Evolutionary conservation across 129 eudicot genomes (phyloP).

Genomic region (Logfia minima): DNA sequence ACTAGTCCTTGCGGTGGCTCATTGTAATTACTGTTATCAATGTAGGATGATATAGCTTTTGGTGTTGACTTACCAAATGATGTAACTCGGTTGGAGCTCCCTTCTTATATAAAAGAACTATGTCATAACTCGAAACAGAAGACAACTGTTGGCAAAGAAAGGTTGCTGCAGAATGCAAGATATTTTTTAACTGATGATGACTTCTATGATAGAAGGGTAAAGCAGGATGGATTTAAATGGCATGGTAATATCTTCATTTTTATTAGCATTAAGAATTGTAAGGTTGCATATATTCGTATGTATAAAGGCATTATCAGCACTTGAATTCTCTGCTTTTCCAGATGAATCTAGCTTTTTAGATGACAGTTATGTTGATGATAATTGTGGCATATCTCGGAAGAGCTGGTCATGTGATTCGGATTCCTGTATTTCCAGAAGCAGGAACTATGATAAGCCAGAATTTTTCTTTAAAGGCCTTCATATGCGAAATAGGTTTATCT

Average conservation of each 20-base stretch:
- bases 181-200: conserved; percentile 39
- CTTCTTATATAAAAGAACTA: conserved; percentile 37
- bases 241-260: conserved; percentile 42
- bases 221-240: conserved; percentile 41
- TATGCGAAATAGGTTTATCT: conserved; percentile 31
- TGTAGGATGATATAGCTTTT: conserved; percentile 49
- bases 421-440: conserved; percentile 29
- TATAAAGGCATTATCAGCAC: conserved; percentile 21
- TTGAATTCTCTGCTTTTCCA: conserved; percentile 25
- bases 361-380: conserved; percentile 42
- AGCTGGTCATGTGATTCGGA: conserved; percentile 39
- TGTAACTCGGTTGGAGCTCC: conserved; percentile 34
- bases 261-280: neutral
- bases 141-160: conserved; percentile 23
- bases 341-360: conserved; percentile 45
- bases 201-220: conserved; percentile 34
- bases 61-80: conserved; percentile 37
- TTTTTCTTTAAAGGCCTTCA: conserved; percentile 38
- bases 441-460: conserved; percentile 40
- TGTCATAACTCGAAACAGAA: conserved; percentile 29
- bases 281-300: conserved; percentile 13
- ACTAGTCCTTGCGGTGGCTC: conserved; percentile 19
- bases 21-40: conserved; percentile 13
- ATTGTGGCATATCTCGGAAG: conserved; percentile 40
- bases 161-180: conserved; percentile 25